A percentile compares a stretch with the other conserved stretches of the same genome.
Conservation (phyloP, 345 rosid genomes). For the Euphorbia peplus region DNA sequence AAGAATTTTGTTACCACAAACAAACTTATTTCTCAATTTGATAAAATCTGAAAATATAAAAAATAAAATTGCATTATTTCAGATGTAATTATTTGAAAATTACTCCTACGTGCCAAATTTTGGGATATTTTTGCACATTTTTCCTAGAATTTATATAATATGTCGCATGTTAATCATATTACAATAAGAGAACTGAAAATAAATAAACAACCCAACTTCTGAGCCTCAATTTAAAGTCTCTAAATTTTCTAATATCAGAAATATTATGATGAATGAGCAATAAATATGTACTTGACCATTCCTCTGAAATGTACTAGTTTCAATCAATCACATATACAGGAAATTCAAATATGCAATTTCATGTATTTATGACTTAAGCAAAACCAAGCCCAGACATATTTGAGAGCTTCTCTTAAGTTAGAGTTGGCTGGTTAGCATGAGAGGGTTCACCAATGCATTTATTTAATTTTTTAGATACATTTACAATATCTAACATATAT, state of each 20-base stretch:
- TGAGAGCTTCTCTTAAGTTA: background rate
- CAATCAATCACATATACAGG: background rate
- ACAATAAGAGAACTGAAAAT: too few species aligned
- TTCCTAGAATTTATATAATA: too few species aligned
- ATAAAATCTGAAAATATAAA: too few species aligned
- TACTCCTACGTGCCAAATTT: too few species aligned
- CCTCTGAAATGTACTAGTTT: background rate
- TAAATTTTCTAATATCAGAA: background rate
- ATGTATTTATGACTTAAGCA: conserved; percentile 6
- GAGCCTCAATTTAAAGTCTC: background rate
- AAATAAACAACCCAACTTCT: background rate
- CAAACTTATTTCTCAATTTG: too few species aligned
- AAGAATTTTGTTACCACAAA: too few species aligned
- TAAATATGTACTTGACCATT: background rate
- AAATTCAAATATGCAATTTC: conserved; percentile 13
- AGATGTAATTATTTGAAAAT: too few species aligned
- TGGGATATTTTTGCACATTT: too few species aligned
- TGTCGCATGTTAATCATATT: too few species aligned
- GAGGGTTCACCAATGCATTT: background rate
- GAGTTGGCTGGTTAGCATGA: background rate
- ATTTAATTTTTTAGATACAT: background rate
- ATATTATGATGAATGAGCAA: background rate
- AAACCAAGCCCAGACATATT: background rate
- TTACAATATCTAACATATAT: background rate
- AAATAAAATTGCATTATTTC: too few species aligned